Conservation (phyloP, 2,329 filamentous ascomycete genomes). For the Fusarium sp. region DNA sequence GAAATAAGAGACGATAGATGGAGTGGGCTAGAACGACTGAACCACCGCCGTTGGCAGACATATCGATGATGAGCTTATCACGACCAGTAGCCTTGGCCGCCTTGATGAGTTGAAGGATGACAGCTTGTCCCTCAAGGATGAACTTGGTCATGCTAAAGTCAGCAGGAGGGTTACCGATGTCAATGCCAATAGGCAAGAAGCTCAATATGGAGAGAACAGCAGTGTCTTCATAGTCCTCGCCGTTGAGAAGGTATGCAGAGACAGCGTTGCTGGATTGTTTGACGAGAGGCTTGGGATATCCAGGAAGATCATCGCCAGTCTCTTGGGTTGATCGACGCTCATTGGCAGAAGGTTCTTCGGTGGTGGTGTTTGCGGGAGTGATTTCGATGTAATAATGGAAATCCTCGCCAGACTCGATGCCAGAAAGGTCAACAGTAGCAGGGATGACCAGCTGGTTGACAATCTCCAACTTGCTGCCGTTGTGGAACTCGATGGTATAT, state of each 20-base stretch:
- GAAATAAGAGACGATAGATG: constrained; percentile 41
- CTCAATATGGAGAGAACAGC: constrained; percentile 41
- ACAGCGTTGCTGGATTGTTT: constrained; percentile 28
- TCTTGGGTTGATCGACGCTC: constrained; percentile 11
- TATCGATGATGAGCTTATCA: constrained; percentile 43
- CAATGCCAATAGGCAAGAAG: constrained; percentile 37
- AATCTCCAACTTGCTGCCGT: constrained; percentile 29
- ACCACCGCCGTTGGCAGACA: constrained; percentile 42
- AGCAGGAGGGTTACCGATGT: neutral
- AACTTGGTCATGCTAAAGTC: constrained; percentile 22
- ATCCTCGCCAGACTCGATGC: constrained; percentile 39
- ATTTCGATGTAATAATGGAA: constrained; percentile 38
- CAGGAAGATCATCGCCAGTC: neutral
- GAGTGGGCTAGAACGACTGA: constrained; percentile 35
- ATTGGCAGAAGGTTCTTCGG: constrained; percentile 5
- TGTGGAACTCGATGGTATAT: constrained; percentile 40
- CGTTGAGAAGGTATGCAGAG: constrained; percentile 39
- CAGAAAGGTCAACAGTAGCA: constrained; percentile 29
- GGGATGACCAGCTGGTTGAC: constrained; percentile 28
- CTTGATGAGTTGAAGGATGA: constrained; percentile 37
- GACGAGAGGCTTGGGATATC: constrained; percentile 34
- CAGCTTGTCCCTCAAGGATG: constrained; percentile 33
- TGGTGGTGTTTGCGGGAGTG: constrained; percentile 13
- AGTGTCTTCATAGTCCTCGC: constrained; percentile 35
- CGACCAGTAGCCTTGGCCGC: constrained; percentile 32